Conservation (phyloP, 108 stramenopile species). For the Cyclotella choctawhatcheeana region DNA sequence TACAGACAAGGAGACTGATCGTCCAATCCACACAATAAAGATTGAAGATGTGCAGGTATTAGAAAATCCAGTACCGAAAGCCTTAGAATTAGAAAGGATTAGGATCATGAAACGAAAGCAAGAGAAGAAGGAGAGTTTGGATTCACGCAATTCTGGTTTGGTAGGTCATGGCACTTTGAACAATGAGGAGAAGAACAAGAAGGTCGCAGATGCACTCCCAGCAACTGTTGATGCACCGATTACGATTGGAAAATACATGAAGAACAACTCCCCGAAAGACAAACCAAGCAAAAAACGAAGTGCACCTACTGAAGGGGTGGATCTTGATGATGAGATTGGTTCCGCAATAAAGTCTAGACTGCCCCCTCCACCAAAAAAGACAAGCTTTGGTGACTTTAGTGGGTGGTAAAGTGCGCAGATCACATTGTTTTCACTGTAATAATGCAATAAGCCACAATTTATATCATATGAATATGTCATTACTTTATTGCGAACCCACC, state of each 20-base stretch:
- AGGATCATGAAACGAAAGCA: slow-evolving; percentile 57
- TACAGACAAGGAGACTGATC: slow-evolving; percentile 76
- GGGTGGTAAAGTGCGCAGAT: slow-evolving; percentile 65
- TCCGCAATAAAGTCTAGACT: slow-evolving; percentile 31
- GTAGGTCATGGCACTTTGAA: slow-evolving; percentile 5
- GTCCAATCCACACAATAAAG: slow-evolving; percentile 62
- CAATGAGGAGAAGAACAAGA: background rate
- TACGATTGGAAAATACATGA: slow-evolving; percentile 52
- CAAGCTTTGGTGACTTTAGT: slow-evolving; percentile 81
- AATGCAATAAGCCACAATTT: too few species aligned
- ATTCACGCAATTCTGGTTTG: slow-evolving; percentile 21
- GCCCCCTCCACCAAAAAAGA: slow-evolving; percentile 61
- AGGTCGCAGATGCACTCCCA: slow-evolving; percentile 1
- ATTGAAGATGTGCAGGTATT: slow-evolving; percentile 64
- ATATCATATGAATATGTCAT: too few species aligned
- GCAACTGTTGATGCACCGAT: slow-evolving; percentile 1
- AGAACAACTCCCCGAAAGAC: slow-evolving; percentile 18
- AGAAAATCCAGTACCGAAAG: slow-evolving; percentile 77
- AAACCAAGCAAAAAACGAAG: slow-evolving; percentile 25
- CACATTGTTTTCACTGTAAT: too few species aligned
- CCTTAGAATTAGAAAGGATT: slow-evolving; percentile 60
- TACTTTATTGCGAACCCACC: slow-evolving; percentile 77
- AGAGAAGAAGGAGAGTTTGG: slow-evolving; percentile 22
- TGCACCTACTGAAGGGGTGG: background rate
- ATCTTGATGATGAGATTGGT: slow-evolving; percentile 14